Base-by-base conservation (phyloP, 1,284 basidiomycete genomes). In the Stereum hirsutum region DNA sequence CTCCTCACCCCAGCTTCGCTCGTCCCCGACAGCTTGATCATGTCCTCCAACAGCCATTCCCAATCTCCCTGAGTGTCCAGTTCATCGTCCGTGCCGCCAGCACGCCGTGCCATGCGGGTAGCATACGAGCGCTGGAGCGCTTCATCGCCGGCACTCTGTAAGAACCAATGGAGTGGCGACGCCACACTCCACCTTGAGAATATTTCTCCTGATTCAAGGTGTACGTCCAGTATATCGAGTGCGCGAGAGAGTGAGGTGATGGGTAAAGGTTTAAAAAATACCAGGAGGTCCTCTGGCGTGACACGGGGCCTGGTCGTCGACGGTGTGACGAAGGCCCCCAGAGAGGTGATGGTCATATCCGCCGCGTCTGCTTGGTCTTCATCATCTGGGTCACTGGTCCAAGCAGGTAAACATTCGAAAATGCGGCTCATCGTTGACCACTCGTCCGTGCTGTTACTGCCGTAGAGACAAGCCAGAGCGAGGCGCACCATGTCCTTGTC, bases 341-440 rank as follows among this genome's bases (percentile, higher is more conserved):
- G 76, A 8, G 88, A 89, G 5, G 75, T 62, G 36, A 93, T 69
- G 0, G 89, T 93, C 11, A 83, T 85, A 44, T 90, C 81, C 11
- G 78, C 80, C 42, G 80, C 79, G 49, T 89, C 88, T 33, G 71
- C 74, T 44, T 86, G 76, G 40, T 75, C 73, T 30, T 73, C 72
- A 42, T 75, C 74, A 10, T 71, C 70, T 20, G 64, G 59, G 2
- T 70, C 58, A 24, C 81, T 69, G 46, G 84, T 80, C 90, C 90
- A 96, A 6, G 84, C 91, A 0, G 93, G 93, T 34, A 96, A 69
- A 57, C 91, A 96, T 58, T 97, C 93, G 59, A 97, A 96, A 45
- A 96, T 89, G 27, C 72, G 69, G 50, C 83, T 89, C 91, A 95
- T 95, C 1, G 71, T 81, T 0, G 77, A 56, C 90, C 88, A 95